These are phyloP conservation scores for Cylindrodendrum hubeiense DNA, from an alignment of 2,329 filamentous ascomycete species.

Conservation along the genomic window DNA sequence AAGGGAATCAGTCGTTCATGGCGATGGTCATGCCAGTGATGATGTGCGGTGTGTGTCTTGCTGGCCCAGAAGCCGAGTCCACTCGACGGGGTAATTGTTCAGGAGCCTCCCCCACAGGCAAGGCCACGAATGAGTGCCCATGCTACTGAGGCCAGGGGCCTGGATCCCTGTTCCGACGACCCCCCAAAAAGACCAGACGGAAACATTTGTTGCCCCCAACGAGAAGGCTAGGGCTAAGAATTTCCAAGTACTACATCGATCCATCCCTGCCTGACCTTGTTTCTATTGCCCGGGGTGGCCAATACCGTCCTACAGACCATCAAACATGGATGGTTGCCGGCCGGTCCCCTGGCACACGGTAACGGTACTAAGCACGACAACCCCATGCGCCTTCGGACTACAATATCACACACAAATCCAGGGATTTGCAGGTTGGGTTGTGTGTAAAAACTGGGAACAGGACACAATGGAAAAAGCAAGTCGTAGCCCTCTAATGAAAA, in stretches of 20 bases:
- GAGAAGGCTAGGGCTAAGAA: not conserved
- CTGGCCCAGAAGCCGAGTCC: too few species aligned
- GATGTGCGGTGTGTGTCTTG: constrained; percentile 9
- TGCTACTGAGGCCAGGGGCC: not conserved
- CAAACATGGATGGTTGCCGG: not conserved
- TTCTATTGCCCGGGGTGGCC: constrained; percentile 5
- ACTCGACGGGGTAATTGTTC: constrained; percentile 6
- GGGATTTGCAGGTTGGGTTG: constrained; percentile 4
- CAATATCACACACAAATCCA: constrained; percentile 8
- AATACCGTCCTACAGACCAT: not conserved
- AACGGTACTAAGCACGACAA: not conserved
- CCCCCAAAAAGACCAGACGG: constrained; percentile 16
- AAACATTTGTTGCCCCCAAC: not conserved
- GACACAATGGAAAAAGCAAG: not conserved
- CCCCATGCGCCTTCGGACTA: not conserved
- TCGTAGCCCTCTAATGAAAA: constrained; percentile 8
- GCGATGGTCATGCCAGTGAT: not conserved
- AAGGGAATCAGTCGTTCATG: not conserved
- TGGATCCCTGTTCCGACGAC: constrained; percentile 5
- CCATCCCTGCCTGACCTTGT: constrained; percentile 5
- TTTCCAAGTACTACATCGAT: not conserved
- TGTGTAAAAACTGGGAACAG: not conserved
- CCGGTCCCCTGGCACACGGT: not conserved
- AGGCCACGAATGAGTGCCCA: constrained; percentile 16
- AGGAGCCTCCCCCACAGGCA: constrained; percentile 12